Base-by-base conservation (phyloP, 371 early-diverging fungal genomes). In the Quaeritorhiza haematococci region DNA sequence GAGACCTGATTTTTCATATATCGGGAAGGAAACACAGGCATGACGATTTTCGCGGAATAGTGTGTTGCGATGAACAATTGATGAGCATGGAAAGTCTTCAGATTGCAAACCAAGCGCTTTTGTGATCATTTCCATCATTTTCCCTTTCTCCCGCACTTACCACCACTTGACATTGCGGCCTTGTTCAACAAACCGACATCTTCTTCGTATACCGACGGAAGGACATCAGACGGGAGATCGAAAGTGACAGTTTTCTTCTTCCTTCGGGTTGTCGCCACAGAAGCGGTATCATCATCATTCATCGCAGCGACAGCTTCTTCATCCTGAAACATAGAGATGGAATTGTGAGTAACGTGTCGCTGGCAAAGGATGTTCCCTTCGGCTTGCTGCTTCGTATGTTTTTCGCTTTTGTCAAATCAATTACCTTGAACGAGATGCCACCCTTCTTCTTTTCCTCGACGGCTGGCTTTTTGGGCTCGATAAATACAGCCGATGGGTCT, bases 401-500 rank as follows among this genome's bases (percentile, higher is more conserved):
- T n/a, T n/a, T n/a, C n/a, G n/a, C n/a, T n/a, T n/a, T n/a, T 44
- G 32, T 6, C 49, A 34, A n/a, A 26, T 24, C 21, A 48, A 56
- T 19, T 53, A 73, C 73, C 43, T 63, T 55, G 29, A 78, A 71
- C 49, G 58, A 47, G 28, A 78, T 68, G 6, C 68, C 74, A 13
- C 62, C 73, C 50, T 77, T 72, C 57, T 68, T 71, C 62, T 75
- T 58, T 3, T 6, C 26, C 42, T 55, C 33, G 15, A 33, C 56
- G 8, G n/a, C 27, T 8, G 46, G 13, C 7, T 6, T 17, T 47
- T 70, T 71, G 15, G 90, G 87, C 54, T 84, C 84, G 59, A 96
- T 62, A 55, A 88, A 86, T 33, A 93, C 86, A 8, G 91, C 89
- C 47, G 84, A 87, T 6, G 87, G 79, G 24, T 74, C 64, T 30